Conservation (phyloP, 148 eudicot genomes). For the Vaccinium corymbosum region DNA sequence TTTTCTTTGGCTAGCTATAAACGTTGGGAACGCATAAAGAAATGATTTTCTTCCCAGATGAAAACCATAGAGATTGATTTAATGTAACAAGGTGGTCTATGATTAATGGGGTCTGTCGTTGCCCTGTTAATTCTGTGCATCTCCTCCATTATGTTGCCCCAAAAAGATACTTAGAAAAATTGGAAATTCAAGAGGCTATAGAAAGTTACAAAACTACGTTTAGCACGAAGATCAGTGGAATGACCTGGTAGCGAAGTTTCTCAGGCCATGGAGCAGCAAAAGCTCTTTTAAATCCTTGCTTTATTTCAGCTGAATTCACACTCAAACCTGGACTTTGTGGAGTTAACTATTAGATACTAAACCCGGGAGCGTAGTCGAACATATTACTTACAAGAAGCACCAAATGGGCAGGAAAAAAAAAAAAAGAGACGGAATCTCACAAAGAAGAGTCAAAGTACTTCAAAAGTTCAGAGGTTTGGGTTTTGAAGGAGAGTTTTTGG, state of each 20-base stretch:
- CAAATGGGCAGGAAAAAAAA: neutral
- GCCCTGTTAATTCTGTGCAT: neutral
- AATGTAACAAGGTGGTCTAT: constrained; percentile 2
- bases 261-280: constrained; percentile 92
- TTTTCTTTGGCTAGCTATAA: constrained; percentile 1
- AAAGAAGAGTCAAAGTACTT: neutral
- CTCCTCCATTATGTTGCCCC: neutral
- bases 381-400: neutral
- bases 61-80: neutral
- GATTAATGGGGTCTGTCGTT: neutral
- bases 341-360: neutral
- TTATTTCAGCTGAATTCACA: constrained; percentile 66
- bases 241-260: constrained; percentile 94
- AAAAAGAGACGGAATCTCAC: neutral
- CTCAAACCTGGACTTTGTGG: constrained; percentile 43
- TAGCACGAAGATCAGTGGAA: neutral
- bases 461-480: neutral
- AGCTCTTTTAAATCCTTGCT: constrained; percentile 95
- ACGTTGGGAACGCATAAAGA: neutral
- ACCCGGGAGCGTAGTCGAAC: neutral
- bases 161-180: neutral
- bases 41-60: neutral
- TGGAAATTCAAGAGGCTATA: neutral
- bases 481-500: too few species aligned
- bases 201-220: neutral